Evolutionary conservation across 2,329 filamentous ascomycete species (phyloP).

Genomic region (Trichoderma cornu-damae): DNA sequence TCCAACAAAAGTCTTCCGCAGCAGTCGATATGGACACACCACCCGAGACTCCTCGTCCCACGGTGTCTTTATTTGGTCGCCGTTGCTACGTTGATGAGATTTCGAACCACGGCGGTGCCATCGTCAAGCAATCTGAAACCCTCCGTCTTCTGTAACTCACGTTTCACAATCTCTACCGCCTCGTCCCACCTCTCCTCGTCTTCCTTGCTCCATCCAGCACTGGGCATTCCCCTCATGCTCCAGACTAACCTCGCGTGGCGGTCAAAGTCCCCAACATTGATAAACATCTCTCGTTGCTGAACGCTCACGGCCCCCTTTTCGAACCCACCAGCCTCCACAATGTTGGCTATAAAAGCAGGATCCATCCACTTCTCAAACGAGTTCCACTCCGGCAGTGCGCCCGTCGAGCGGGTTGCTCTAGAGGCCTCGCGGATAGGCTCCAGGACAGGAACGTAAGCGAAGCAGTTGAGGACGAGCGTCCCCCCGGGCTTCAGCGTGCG

Average conservation of each 20-base stretch:
- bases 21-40: not conserved
- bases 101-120: not conserved
- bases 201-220: constrained; percentile 1
- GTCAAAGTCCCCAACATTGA: constrained; percentile 4
- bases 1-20: too few relatives aligned
- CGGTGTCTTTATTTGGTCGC: constrained; percentile 2
- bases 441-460: not conserved
- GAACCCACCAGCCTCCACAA: constrained; percentile 11
- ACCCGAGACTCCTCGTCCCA: not conserved
- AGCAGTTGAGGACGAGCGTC: constrained; percentile 8
- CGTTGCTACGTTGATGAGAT: constrained; percentile 4
- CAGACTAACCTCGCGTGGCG: not conserved
- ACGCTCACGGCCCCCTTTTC: not conserved
- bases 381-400: not conserved
- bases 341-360: not conserved
- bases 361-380: constrained; percentile 9
- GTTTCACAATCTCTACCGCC: constrained; percentile 9
- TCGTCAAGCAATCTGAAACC: constrained; percentile 3
- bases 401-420: not conserved
- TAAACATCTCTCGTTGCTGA: constrained; percentile 5
- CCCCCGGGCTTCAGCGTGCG: constrained; percentile 13
- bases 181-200: constrained; percentile 13
- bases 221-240: constrained; percentile 15
- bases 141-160: constrained; percentile 7
- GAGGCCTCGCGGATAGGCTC: constrained; percentile 8